A percentile compares a stretch with the other conserved stretches of the same genome.
phyloP scores from a whole-genome alignment of 768 basidiomycete genomes.

The Pisolithus marmoratus region DNA sequence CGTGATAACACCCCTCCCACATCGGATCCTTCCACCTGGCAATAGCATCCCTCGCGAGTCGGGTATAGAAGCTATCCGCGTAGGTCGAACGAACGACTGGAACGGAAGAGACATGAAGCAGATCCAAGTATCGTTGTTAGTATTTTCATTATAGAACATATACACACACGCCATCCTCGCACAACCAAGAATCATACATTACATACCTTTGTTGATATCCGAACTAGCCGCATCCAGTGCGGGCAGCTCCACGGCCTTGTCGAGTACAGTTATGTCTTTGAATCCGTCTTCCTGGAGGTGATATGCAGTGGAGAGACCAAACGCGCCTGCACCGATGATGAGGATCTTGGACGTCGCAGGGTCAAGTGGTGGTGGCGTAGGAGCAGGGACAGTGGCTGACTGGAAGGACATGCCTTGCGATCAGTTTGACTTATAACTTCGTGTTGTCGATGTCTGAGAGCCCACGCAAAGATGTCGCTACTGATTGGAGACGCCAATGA shows the following conservation, averaged over 20 bases:
- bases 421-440: too few relatives aligned
- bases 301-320: slow-evolving; percentile 82
- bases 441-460: too few relatives aligned
- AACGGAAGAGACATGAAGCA: neutral
- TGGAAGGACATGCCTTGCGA: neutral
- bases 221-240: slow-evolving; percentile 77
- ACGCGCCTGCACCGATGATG: slow-evolving; percentile 79
- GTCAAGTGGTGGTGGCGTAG: neutral
- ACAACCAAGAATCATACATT: neutral
- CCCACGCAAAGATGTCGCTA: too few relatives aligned
- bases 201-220: slow-evolving; percentile 39
- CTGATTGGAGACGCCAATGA: too few relatives aligned
- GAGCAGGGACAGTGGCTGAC: neutral
- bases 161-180: neutral
- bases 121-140: too few relatives aligned
- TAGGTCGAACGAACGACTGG: slow-evolving; percentile 75
- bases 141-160: neutral
- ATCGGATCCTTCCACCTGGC: slow-evolving; percentile 61
- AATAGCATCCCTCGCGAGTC: slow-evolving; percentile 74
- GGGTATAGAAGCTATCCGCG: slow-evolving; percentile 59
- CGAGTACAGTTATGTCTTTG: slow-evolving; percentile 66
- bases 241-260: slow-evolving; percentile 62
- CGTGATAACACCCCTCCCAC: slow-evolving; percentile 77
- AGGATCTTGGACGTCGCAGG: slow-evolving; percentile 27
- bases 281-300: slow-evolving; percentile 71